Conservation (phyloP, 805 yeast genomes). For the Saturnispora saitoi region DNA sequence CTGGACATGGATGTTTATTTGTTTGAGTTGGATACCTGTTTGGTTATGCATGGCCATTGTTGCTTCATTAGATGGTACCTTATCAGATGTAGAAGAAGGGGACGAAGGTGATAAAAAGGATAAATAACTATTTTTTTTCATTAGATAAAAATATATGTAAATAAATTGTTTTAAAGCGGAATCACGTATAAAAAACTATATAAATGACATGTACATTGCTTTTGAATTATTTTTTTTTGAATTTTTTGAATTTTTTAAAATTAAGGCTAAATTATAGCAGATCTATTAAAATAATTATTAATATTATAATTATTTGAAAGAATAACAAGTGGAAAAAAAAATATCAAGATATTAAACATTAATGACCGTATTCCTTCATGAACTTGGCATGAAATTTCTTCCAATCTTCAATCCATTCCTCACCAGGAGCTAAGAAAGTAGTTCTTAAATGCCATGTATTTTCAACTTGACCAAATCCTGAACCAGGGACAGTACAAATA, state of each 20-base stretch:
- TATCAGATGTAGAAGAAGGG: conserved; percentile 4
- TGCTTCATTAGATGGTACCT: conserved; percentile 18
- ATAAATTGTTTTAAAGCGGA: too few relatives aligned
- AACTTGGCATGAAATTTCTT: conserved; percentile 68
- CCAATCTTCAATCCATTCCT: conserved; percentile 80
- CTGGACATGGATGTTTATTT: conserved; percentile 78
- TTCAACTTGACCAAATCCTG: conserved; percentile 89
- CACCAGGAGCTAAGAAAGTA: conserved; percentile 93
- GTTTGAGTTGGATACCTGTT: conserved; percentile 73
- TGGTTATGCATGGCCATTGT: conserved; percentile 43
- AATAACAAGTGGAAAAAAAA: too few relatives aligned
- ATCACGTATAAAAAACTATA: too few relatives aligned
- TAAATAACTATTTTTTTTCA: neutral
- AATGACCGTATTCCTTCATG: conserved; percentile 41
- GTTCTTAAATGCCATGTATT: conserved; percentile 93
- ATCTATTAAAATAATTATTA: too few relatives aligned
- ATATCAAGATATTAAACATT: neutral
- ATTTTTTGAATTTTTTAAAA: too few relatives aligned
- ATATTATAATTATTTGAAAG: too few relatives aligned
- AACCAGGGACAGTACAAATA: conserved; percentile 95
- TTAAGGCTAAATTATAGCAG: too few relatives aligned
- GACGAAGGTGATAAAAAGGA: conserved; percentile 11
- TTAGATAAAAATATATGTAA: too few relatives aligned
- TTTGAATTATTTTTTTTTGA: too few relatives aligned
- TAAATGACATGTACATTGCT: too few relatives aligned